These are phyloP conservation scores for Phaseolus lunatus DNA, from an alignment of 306 rosid genomes.

Conservation along the genomic window DNA sequence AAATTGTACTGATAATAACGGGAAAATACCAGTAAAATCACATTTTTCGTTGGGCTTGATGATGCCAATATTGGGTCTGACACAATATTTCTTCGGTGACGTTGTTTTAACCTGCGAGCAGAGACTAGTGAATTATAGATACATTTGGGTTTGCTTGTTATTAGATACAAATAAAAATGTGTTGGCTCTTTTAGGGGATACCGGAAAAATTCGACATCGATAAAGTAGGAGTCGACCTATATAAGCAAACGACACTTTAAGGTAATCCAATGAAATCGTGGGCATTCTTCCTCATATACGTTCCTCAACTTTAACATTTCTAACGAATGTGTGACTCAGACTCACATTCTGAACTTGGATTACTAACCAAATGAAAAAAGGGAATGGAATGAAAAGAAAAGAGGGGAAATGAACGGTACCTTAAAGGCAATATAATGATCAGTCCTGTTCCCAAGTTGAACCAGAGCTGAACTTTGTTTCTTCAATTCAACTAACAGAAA, in stretches of 20 bases:
- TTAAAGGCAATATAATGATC: constrained; percentile 83
- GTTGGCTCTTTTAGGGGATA: no score
- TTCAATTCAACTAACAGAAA: constrained; percentile 72
- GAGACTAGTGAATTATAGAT: not conserved
- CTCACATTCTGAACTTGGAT: no score
- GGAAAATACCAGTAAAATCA: constrained; percentile 80
- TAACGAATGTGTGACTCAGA: no score
- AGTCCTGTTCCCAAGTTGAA: constrained; percentile 69
- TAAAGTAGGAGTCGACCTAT: no score
- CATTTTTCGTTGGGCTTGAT: constrained; percentile 68
- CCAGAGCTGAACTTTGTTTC: constrained; percentile 81
- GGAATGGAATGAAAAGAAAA: not conserved
- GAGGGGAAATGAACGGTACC: constrained; percentile 46
- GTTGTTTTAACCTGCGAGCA: constrained; percentile 86
- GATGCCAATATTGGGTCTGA: constrained; percentile 87
- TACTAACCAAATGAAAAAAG: not conserved
- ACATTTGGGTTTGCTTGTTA: not conserved
- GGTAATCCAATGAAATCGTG: no score
- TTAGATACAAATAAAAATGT: not conserved
- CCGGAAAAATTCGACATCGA: no score
- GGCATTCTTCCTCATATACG: no score
- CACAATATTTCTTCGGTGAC: constrained; percentile 90
- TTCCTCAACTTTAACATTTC: no score
- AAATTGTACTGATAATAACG: not conserved
- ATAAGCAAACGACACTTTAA: no score